Evolutionary conservation across 2,329 filamentous ascomycete genomes (phyloP), one percentile per base, ranked within the genome.

Genomic region (Talaromyces sp.): DNA sequence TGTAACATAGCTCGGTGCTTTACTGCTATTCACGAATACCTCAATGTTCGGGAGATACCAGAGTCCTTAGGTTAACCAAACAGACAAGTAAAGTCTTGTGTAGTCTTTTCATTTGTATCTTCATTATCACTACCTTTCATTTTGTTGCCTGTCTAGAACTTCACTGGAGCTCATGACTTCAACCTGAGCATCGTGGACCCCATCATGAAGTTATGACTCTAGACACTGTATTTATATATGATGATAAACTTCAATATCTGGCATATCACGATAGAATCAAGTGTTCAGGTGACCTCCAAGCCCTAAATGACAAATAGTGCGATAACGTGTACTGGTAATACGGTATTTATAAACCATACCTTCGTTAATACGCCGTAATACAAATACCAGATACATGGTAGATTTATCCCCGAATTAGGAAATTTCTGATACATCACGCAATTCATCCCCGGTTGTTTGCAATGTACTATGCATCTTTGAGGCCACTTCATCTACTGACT

Each of bases 381-480:
- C 59, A 16, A 3, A 22, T 41, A 37, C 45, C 19, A 52, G 9
- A 11, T 54, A 41, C 47, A 39, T 27, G 33, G 52, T 39, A 37
- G 33, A 39, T 9, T 56, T 24, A 14, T 39, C 39, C n/a, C 60
- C 47, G 1, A 43, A 50, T 33, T n/a, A 54, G 60, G 60, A 62
- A 62, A 62, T 54, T 31, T 24, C 52, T 52, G 22, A 39, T 31
- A 52, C 35, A 62, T 62, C 60, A 62, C 60, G 60, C 60, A 50
- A 62, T 62, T 62, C 35, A 11, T 62, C 60, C 60, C 60, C 60
- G 9, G 59, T 39, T 19, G 60, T 62, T 62, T 54, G 60, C 60
- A 62, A 62, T 52, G 27, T 9, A 11, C 43, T 31, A 37, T 19
- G 27, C 22, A 52, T 31, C 13, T 50, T 50, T 22, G 43, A 48